Evolutionary conservation across 179 eudicot species (phyloP).

Genomic region (Camellia oleifera): DNA sequence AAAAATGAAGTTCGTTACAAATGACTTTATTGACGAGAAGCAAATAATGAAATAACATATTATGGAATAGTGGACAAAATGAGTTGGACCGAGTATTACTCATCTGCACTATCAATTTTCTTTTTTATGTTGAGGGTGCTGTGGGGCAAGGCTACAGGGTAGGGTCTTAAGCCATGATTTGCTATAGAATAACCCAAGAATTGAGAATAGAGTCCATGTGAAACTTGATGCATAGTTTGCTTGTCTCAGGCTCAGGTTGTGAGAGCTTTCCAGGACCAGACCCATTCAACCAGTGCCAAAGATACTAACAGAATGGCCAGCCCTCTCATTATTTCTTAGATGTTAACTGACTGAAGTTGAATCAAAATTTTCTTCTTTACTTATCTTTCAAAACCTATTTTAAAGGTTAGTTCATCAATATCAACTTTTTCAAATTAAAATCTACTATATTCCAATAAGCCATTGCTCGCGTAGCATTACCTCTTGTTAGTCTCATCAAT

Average conservation of each 20-base stretch:
- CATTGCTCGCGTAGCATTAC: background rate
- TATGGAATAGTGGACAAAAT: too few species aligned
- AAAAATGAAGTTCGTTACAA: too few species aligned
- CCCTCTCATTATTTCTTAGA: background rate
- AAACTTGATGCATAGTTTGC: too few species aligned
- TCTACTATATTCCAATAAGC: background rate
- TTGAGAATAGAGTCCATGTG: too few species aligned
- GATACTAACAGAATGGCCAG: background rate
- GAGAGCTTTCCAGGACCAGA: too few species aligned
- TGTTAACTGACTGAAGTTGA: background rate
- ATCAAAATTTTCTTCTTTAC: background rate
- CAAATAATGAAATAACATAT: too few species aligned
- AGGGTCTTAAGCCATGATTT: background rate
- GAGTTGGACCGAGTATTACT: too few species aligned
- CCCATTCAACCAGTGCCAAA: too few species aligned
- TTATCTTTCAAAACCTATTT: background rate
- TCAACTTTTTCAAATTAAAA: background rate
- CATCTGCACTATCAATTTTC: background rate
- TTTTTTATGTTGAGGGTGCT: background rate
- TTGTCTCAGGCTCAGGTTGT: too few species aligned
- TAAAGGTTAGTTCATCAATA: background rate
- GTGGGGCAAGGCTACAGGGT: background rate
- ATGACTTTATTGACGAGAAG: too few species aligned
- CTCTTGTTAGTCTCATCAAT: background rate
- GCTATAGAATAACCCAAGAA: too few species aligned